Evolutionary conservation across 345 rosid genomes (phyloP).

Genomic region (Populus simonii): DNA sequence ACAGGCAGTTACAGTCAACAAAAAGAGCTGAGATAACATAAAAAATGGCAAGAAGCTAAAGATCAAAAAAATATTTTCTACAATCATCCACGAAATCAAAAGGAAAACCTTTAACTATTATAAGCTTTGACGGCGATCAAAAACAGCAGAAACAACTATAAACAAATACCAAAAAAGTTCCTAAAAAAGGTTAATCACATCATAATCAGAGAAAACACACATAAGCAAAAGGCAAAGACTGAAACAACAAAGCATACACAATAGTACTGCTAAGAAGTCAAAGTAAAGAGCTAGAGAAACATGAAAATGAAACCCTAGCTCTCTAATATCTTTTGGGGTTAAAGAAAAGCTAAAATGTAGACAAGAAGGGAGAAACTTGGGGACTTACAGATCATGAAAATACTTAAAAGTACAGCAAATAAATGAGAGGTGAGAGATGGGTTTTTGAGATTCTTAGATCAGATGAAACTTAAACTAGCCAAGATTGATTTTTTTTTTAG

Average conservation of each 20-base stretch:
- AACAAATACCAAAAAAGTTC: background rate
- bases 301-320: constrained; percentile 4
- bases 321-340: background rate
- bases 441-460: constrained; percentile 9
- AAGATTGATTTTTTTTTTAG: background rate
- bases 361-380: constrained; percentile 6
- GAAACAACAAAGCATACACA: background rate
- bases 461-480: background rate
- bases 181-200: background rate
- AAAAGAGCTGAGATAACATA: too few species aligned
- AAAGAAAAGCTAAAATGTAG: constrained; percentile 2
- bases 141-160: background rate
- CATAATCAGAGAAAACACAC: background rate
- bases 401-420: background rate
- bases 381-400: constrained; percentile 25
- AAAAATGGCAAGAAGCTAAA: background rate
- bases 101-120: background rate
- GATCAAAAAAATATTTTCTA: background rate
- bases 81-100: background rate
- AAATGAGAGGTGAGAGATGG: background rate
- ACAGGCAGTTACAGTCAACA: background rate
- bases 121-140: background rate
- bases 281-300: background rate
- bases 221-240: constrained; percentile 1
- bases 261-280: background rate